Percentiles rank a stretch among this genome's conserved stretches.
These are phyloP conservation scores for Dactylis glomerata DNA, from an alignment of 176 grass and related monocot species.

Conservation along the genomic window DNA sequence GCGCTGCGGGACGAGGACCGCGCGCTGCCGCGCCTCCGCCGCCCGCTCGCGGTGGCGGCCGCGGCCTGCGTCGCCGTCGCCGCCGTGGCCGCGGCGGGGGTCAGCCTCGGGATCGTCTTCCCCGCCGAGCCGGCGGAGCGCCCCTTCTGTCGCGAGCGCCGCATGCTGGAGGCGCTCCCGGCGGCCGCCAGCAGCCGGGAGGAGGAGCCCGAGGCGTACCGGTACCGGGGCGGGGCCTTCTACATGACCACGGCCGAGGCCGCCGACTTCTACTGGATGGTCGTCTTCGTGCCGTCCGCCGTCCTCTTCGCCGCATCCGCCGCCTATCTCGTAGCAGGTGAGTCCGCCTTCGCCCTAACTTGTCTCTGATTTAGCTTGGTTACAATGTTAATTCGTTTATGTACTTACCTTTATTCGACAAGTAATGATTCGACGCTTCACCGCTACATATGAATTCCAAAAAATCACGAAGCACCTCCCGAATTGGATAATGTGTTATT, in stretches of 20 bases:
- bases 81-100: conserved; percentile 34
- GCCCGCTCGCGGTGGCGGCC: conserved; percentile 38
- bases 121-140: conserved; percentile 64
- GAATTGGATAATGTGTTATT: neutral
- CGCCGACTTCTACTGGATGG: conserved; percentile 93
- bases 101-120: conserved; percentile 83
- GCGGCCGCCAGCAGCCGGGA: conserved; percentile 50
- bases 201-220: conserved; percentile 79
- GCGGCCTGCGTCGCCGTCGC: conserved; percentile 44
- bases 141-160: conserved; percentile 81
- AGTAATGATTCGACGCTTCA: neutral
- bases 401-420: neutral
- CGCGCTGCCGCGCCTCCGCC: conserved; percentile 53
- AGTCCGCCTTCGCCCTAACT: neutral
- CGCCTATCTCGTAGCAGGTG: conserved; percentile 72
- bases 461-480: neutral
- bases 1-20: conserved; percentile 67
- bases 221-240: conserved; percentile 69
- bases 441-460: neutral
- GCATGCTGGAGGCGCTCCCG: conserved; percentile 72
- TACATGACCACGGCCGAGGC: conserved; percentile 95
- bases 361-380: neutral
- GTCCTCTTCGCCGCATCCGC: conserved; percentile 63
- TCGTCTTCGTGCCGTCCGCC: conserved; percentile 75
- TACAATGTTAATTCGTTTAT: neutral